Percentiles rank a stretch among this genome's conserved stretches.
Conservation (phyloP, 2,329 filamentous ascomycete genomes). For the Trichocomaceae sp. region DNA sequence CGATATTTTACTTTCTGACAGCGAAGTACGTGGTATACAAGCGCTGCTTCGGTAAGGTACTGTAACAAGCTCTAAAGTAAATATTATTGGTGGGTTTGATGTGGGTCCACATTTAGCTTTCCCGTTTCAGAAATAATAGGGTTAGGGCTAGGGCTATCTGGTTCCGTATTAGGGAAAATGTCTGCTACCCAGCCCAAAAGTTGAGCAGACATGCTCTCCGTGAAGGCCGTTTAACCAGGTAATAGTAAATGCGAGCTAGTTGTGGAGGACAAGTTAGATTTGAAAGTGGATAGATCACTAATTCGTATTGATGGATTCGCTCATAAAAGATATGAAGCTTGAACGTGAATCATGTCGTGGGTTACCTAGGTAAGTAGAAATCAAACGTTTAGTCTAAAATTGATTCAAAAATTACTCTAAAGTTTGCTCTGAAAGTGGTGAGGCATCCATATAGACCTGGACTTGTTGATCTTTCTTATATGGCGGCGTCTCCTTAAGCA, state of each 20-base stretch:
- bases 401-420: not conserved
- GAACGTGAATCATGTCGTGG: not conserved
- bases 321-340: not conserved
- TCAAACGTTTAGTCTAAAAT: not conserved
- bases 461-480: not conserved
- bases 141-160: not conserved
- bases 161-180: not conserved
- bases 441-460: not conserved
- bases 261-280: too few species aligned
- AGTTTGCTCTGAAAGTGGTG: not conserved
- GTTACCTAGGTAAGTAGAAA: not conserved
- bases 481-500: not conserved
- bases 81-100: not conserved
- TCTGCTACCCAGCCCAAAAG: not conserved
- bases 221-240: too few species aligned
- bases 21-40: not conserved
- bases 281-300: too few species aligned
- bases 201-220: not conserved
- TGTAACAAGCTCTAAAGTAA: not conserved
- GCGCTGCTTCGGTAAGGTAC: not conserved
- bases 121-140: not conserved
- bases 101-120: not conserved
- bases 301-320: not conserved
- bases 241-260: too few species aligned
- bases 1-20: not conserved